Evolutionary conservation across 2,329 filamentous ascomycete genomes (phyloP), one percentile per base, ranked within the genome.

Genomic region (Fusarium clavum): DNA sequence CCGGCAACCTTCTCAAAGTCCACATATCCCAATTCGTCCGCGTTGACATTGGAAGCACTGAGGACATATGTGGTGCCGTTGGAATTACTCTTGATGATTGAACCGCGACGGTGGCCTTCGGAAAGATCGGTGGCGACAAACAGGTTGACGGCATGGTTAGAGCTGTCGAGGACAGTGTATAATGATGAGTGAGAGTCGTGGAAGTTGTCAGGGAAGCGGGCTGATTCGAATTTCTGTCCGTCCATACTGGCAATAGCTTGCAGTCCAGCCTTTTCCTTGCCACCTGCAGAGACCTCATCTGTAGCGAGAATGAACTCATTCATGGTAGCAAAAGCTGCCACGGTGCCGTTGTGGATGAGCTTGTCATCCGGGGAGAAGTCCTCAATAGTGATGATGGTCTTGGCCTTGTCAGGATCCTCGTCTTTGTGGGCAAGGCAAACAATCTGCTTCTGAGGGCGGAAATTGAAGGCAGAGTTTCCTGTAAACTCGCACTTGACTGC

Each of bases 1-100:
- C 94, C 94, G 49, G 92, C 88, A 84, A 98, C 94, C 83, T 97
- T 98, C 79, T 99, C 96, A 79, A 97, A 99, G 78, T 99, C 96
- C 46, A 97, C 95, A 76, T 91, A 98, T 45, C 91, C 94, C 3
- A 79, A 73, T 14, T 86, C 83, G 77, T 98, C 90, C 73, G 93
- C 88, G 80, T 98, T 98, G 77, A 98, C 94, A 22, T 88, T 89
- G 51, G 88, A 84, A 25, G 96, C 85, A 79, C 93, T 97, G 70
- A 97, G 83, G 14, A 97, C 93, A 76, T 98, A 99, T 3, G 92
- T 96, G 1, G 96, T 99, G 57, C 96, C 96, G 77, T 99, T 98
- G 75, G 94, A 98, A 83, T 99, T 99, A 77, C 94, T 98, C 87
- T 98, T 99, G 81, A 99, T 89, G 73, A 99, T 93, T 25, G 92